A percentile compares a stretch with the other conserved stretches of the same genome.
These are phyloP conservation scores for Balakata baccata DNA, from an alignment of 345 rosid genomes.

Conservation along the genomic window DNA sequence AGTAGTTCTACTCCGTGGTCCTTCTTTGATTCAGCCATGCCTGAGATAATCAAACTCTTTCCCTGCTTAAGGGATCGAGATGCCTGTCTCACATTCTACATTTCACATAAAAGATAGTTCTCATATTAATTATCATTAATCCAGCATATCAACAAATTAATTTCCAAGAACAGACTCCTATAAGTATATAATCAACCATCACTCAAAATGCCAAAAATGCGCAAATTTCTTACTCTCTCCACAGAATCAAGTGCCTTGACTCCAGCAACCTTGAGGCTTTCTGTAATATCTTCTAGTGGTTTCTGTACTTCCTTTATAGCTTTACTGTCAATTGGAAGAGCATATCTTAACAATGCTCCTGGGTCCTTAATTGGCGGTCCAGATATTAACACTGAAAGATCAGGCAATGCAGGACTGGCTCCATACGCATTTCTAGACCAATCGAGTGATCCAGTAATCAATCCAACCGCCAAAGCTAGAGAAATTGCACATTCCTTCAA, in stretches of 20 bases:
- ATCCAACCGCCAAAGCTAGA: constrained; percentile 61
- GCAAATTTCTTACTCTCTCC: constrained; percentile 61
- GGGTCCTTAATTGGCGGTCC: constrained; percentile 99
- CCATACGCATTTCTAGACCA: constrained; percentile 47
- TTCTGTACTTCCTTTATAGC: constrained; percentile 92
- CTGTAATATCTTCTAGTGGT: constrained; percentile 92
- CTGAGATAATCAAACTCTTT: constrained; percentile 62
- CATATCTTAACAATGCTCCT: constrained; percentile 71
- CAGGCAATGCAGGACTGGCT: constrained; percentile 54
- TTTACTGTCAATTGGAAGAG: constrained; percentile 81
- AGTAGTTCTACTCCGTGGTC: constrained; percentile 75
- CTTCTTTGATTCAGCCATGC: constrained; percentile 84
- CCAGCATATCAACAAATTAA: constrained; percentile 4
- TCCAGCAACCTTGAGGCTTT: constrained; percentile 85
- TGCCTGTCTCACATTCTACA: constrained; percentile 90
- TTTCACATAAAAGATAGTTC: constrained; percentile 3
- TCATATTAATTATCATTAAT: constrained; percentile 1
- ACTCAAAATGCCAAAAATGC: not conserved
- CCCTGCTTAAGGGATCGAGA: constrained; percentile 70
- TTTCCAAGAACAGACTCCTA: no score
- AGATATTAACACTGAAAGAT: constrained; percentile 78
- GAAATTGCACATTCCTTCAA: constrained; percentile 80
- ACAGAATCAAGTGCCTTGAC: constrained; percentile 87
- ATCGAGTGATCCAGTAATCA: constrained; percentile 48
- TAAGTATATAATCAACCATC: not conserved